phyloP scores from a whole-genome alignment of 192 early-diverging fungal genomes.

The Backusella parvicylindrica region DNA sequence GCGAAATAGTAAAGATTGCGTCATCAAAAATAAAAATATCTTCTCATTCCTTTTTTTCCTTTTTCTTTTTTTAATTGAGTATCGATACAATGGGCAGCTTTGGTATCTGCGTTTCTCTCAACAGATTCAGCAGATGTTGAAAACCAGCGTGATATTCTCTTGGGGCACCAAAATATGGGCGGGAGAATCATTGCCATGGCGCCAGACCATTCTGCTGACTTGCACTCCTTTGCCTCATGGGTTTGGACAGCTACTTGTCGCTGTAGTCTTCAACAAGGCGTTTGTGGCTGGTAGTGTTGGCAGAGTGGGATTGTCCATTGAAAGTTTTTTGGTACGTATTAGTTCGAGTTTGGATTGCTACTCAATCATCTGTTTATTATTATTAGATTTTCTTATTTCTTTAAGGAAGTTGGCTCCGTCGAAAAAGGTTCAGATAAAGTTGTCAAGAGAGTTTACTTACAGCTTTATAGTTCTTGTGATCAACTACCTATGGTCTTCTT shows the following conservation, averaged over 20 bases:
- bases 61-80: too few species aligned
- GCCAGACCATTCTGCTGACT: not conserved
- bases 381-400: not conserved
- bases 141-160: constrained; percentile 5
- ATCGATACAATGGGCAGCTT: not conserved
- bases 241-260: not conserved
- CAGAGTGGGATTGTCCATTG: constrained; percentile 5
- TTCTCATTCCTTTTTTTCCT: too few species aligned
- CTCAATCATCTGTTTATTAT: not conserved
- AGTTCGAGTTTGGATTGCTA: not conserved
- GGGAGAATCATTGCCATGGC: constrained; percentile 1
- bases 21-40: too few species aligned
- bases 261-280: not conserved
- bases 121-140: constrained; percentile 7
- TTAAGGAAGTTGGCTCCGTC: not conserved
- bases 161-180: not conserved
- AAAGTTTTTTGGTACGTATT: not conserved
- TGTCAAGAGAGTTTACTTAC: not conserved
- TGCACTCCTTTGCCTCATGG: not conserved
- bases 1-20: too few species aligned
- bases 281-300: not conserved
- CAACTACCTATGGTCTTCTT: not conserved
- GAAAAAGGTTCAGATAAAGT: not conserved
- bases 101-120: constrained; percentile 4
- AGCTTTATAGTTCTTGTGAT: not conserved